These are phyloP conservation scores for Rachicladosporium sp. DNA, from an alignment of 2,329 filamentous ascomycete species.

Conservation along the genomic window DNA sequence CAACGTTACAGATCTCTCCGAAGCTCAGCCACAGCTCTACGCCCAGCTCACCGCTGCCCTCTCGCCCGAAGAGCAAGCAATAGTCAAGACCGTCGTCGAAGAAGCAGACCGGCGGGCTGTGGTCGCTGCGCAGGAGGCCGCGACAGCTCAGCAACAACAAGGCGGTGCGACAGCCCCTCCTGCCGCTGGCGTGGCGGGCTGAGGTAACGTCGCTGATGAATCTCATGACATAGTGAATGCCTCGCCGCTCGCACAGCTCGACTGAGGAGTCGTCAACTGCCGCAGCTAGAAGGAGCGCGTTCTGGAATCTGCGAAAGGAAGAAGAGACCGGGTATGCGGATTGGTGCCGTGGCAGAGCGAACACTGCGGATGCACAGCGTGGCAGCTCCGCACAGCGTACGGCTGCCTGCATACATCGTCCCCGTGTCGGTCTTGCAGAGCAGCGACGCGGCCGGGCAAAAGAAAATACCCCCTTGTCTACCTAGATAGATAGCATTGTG, in stretches of 20 bases:
- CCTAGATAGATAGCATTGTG: no score
- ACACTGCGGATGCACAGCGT: no score
- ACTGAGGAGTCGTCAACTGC: constrained; percentile 1
- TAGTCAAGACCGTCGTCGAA: constrained; percentile 66
- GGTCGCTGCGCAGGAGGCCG: constrained; percentile 7
- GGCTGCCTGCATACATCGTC: no score
- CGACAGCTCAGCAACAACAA: constrained; percentile 1
- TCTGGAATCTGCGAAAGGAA: no score
- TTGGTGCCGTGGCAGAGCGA: no score
- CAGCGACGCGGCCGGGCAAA: no score
- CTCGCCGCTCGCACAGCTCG: constrained; percentile 4
- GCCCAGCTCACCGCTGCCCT: constrained; percentile 66
- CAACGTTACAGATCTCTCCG: constrained; percentile 58
- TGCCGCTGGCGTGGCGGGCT: constrained; percentile 3
- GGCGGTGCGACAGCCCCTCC: constrained; percentile 3
- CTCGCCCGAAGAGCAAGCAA: constrained; percentile 64
- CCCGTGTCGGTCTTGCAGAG: no score
- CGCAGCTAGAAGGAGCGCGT: no score
- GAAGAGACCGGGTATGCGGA: no score
- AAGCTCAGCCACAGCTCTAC: constrained; percentile 84
- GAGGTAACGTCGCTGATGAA: not conserved
- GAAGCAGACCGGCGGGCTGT: constrained; percentile 48
- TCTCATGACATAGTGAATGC: not conserved
- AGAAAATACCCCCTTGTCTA: no score
- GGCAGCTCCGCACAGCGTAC: no score